Evolutionary conservation across 1,139 yeast species (phyloP).

Genomic region (Pichia cactophila): DNA sequence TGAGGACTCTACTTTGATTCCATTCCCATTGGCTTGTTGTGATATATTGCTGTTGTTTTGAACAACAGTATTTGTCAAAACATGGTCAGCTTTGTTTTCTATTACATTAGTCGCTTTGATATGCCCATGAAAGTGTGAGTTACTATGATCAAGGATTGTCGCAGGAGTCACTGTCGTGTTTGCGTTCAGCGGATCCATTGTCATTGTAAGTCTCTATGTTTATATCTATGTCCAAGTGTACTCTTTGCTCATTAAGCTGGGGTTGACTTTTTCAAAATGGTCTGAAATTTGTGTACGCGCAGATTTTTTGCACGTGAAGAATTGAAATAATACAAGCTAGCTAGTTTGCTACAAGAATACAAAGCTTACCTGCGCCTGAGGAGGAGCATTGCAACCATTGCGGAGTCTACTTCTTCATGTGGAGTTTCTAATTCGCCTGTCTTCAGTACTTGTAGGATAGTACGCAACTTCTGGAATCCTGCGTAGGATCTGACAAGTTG

Average conservation of each 20-base stretch:
- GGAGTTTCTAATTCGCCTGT: slow-evolving; percentile 2
- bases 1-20: background rate
- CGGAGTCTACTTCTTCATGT: slow-evolving; percentile 7
- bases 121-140: background rate
- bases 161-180: background rate
- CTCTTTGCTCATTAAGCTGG: background rate
- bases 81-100: background rate
- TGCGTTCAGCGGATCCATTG: background rate
- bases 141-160: background rate
- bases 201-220: background rate
- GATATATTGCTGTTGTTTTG: background rate
- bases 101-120: background rate
- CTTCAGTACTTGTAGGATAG: slow-evolving; percentile 13
- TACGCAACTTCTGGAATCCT: slow-evolving; percentile 15
- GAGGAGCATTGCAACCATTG: slow-evolving; percentile 5
- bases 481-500: slow-evolving; percentile 25
- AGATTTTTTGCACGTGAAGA: background rate
- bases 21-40: background rate
- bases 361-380: slow-evolving; percentile 8
- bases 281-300: background rate
- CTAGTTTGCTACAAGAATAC: background rate
- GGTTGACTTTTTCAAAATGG: background rate
- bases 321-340: background rate
- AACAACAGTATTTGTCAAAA: background rate
- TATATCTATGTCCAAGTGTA: too few relatives aligned